Percentiles rank a stretch among this genome's conserved stretches.
Conservation (phyloP, 306 rosid genomes). For the Hippophae tibetana region DNA sequence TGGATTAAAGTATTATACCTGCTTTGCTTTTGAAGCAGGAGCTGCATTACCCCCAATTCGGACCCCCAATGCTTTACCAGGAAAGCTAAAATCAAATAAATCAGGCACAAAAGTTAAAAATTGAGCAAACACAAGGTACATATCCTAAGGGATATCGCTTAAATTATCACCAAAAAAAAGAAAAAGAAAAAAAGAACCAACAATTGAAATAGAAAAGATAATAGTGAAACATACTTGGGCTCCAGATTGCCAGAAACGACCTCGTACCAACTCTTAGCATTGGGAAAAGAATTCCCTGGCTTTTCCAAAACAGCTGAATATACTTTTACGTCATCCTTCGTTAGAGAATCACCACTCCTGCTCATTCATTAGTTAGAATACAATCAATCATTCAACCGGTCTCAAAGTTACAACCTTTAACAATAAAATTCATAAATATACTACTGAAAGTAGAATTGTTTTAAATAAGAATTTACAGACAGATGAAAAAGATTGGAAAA, state of each 20-base stretch:
- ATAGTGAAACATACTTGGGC: conserved; percentile 29
- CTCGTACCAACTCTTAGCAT: conserved; percentile 62
- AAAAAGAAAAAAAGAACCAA: neutral
- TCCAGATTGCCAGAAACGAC: conserved; percentile 54
- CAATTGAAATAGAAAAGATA: neutral
- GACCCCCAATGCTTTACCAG: conserved; percentile 69
- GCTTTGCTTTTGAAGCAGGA: conserved; percentile 31
- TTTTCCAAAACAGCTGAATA: conserved; percentile 48
- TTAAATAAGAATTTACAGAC: neutral
- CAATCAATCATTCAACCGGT: neutral
- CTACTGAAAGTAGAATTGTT: neutral
- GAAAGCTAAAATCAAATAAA: conserved; percentile 39
- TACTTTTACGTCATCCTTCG: conserved; percentile 76
- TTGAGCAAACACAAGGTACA: neutral
- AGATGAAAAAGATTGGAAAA: neutral
- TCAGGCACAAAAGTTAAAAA: neutral
- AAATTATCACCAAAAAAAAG: neutral
- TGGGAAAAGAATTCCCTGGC: conserved; percentile 40
- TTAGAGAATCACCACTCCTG: conserved; percentile 39
- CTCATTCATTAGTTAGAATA: neutral
- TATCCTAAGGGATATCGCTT: neutral
- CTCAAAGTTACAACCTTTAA: too few species aligned
- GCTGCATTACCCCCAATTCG: conserved; percentile 33
- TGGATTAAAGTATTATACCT: conserved; percentile 14
- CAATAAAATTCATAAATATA: neutral